A percentile compares a stretch with the other conserved stretches of the same genome.
Evolutionary conservation across 139 green algal genomes (phyloP).

Genomic region (Asterochloris sp.): DNA sequence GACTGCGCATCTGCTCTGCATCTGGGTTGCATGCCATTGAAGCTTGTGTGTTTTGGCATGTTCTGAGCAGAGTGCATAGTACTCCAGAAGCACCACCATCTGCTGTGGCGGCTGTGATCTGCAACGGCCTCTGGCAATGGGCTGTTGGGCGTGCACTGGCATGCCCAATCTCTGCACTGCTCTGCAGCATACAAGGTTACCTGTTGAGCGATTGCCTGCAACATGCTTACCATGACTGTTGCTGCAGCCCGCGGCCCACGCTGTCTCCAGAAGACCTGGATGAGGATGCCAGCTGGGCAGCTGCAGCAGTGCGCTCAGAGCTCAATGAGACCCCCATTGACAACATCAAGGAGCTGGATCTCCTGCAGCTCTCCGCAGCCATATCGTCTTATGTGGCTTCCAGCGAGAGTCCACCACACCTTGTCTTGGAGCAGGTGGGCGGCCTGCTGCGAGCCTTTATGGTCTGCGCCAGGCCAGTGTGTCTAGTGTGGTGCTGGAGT

Average conservation of each 20-base stretch:
- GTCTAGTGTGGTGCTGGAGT: too few species aligned
- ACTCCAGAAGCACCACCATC: not conserved
- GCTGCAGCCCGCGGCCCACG: not conserved
- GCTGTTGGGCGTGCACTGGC: not conserved
- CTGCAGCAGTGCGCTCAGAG: conserved; percentile 4
- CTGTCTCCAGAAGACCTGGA: not conserved
- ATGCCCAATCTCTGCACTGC: not conserved
- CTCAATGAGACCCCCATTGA: not conserved
- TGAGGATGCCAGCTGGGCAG: not conserved
- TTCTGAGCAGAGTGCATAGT: not conserved
- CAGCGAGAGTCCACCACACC: not conserved
- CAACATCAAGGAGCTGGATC: conserved; percentile 2
- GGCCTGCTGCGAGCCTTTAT: too few species aligned
- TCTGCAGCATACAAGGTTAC: not conserved
- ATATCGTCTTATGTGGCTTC: conserved; percentile 11
- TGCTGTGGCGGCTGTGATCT: not conserved
- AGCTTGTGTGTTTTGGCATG: not conserved
- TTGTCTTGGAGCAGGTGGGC: conserved; percentile 3
- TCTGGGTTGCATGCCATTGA: not conserved
- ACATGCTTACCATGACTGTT: not conserved
- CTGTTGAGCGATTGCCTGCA: not conserved
- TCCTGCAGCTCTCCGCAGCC: conserved; percentile 8
- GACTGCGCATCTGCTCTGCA: not conserved
- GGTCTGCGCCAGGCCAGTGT: too few species aligned
- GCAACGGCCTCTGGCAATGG: not conserved